Conservation (phyloP, 495 filamentous ascomycete genomes). For the Penicillium turbatum region DNA sequence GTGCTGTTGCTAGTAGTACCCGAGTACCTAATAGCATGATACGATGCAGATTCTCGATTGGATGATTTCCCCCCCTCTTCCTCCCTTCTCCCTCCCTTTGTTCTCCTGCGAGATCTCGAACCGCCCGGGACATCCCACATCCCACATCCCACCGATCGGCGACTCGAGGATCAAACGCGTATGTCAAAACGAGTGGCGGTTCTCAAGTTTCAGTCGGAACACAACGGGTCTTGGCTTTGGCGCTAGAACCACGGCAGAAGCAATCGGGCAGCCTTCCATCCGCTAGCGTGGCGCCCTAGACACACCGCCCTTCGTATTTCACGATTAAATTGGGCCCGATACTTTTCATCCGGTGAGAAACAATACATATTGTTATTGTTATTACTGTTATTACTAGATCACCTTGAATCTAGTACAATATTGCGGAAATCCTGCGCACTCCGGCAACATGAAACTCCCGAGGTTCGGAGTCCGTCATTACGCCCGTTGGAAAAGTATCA, state of each 20-base stretch:
- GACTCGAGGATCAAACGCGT: background rate
- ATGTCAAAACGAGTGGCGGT: background rate
- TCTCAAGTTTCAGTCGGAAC: conserved; percentile 20
- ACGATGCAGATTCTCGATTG: too few relatives aligned
- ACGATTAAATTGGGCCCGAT: background rate
- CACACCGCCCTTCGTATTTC: background rate
- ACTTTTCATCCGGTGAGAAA: background rate
- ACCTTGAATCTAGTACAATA: background rate
- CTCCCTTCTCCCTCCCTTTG: too few relatives aligned
- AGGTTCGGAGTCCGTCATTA: conserved; percentile 2
- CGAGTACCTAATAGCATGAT: too few relatives aligned
- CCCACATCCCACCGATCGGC: background rate
- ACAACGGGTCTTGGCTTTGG: conserved; percentile 31
- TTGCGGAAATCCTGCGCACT: background rate
- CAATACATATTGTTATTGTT: background rate
- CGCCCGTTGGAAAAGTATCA: background rate
- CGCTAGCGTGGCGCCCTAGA: background rate
- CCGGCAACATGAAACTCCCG: background rate
- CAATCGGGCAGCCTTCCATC: conserved; percentile 13
- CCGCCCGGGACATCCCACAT: too few relatives aligned
- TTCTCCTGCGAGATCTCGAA: background rate
- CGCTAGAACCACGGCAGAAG: conserved; percentile 39
- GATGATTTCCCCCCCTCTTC: too few relatives aligned
- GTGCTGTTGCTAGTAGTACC: too few relatives aligned
- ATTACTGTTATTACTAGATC: background rate